Evolutionary conservation across 768 basidiomycete species (phyloP).

Genomic region (Galerina marginata): DNA sequence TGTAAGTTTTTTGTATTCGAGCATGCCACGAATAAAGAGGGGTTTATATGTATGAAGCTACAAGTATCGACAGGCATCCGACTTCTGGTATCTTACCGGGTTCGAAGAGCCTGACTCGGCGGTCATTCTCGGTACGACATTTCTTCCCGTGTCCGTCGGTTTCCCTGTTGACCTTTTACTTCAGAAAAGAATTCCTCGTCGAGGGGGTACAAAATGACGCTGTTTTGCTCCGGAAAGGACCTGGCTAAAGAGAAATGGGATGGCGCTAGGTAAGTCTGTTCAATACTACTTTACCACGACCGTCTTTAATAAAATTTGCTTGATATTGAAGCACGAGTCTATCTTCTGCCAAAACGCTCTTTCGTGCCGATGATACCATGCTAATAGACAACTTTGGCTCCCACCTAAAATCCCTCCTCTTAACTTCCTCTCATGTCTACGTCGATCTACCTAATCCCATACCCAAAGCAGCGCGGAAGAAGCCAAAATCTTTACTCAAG

Average conservation of each 20-base stretch:
- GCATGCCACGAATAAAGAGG: neutral
- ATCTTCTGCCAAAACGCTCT: constrained; percentile 65
- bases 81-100: constrained; percentile 96
- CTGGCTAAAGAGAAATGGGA: constrained; percentile 88
- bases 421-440: constrained; percentile 54
- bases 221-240: constrained; percentile 83
- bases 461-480: constrained; percentile 32
- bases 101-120: constrained; percentile 94
- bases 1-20: constrained; percentile 53
- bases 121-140: constrained; percentile 71
- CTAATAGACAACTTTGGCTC: constrained; percentile 60
- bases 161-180: constrained; percentile 7
- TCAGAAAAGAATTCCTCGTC: constrained; percentile 73
- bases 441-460: constrained; percentile 49
- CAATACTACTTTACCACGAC: neutral
- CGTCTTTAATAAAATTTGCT: neutral
- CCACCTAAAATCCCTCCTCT: constrained; percentile 61
- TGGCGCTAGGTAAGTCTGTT: constrained; percentile 63
- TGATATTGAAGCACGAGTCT: constrained; percentile 60
- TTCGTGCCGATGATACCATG: constrained; percentile 78
- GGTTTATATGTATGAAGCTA: constrained; percentile 60
- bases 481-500: constrained; percentile 61
- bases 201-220: constrained; percentile 83
- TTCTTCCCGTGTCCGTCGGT: neutral
- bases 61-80: constrained; percentile 91